phyloP scores from a whole-genome alignment of 148 eudicot genomes.

The Euryodendron excelsum region DNA sequence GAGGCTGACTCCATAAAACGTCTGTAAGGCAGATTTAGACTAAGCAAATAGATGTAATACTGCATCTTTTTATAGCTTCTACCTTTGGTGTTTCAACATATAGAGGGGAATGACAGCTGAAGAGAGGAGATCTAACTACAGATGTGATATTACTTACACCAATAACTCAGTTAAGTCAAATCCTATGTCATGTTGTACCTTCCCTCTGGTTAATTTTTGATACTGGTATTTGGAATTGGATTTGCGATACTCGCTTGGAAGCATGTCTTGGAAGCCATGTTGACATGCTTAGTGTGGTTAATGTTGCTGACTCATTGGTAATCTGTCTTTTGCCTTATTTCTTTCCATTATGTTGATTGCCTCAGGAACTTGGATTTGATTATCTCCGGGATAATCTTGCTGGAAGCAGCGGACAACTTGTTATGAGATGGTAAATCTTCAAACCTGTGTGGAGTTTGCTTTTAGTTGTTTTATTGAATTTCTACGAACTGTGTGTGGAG shows the following conservation, averaged over 20 bases:
- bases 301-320: neutral
- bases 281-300: neutral
- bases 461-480: neutral
- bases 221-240: neutral
- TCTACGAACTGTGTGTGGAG: neutral
- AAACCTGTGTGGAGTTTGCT: neutral
- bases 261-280: neutral
- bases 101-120: slow-evolving; percentile 78
- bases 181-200: neutral
- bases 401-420: slow-evolving; percentile 64
- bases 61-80: slow-evolving; percentile 1
- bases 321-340: neutral
- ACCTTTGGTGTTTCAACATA: slow-evolving; percentile 19
- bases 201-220: neutral
- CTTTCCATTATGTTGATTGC: slow-evolving; percentile 11
- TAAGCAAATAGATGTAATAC: neutral
- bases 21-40: neutral
- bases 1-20: neutral
- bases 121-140: slow-evolving; percentile 76
- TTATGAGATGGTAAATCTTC: slow-evolving; percentile 85
- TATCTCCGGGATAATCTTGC: slow-evolving; percentile 97
- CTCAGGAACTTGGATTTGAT: slow-evolving; percentile 98
- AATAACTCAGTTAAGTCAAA: slow-evolving; percentile 78
- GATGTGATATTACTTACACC: slow-evolving; percentile 91
- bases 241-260: neutral